These are phyloP conservation scores for Phytophthora agathidicida DNA, from an alignment of 352 stramenopile species.

Conservation along the genomic window DNA sequence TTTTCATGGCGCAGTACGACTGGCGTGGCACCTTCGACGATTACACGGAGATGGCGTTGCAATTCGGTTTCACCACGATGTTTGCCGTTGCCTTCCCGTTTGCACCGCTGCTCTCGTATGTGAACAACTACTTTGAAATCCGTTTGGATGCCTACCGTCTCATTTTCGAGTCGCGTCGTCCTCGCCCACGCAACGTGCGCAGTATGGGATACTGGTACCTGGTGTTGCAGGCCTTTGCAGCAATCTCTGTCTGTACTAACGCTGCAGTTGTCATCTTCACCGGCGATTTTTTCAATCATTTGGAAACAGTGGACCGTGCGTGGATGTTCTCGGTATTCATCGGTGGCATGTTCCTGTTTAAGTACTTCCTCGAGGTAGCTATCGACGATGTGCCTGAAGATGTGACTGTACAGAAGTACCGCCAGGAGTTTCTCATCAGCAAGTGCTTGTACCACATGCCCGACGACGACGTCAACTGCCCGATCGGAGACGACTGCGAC, in stretches of 20 bases:
- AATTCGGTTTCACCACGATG: constrained; percentile 90
- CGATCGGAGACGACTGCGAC: constrained; percentile 35
- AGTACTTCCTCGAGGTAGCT: constrained; percentile 72
- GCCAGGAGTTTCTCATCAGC: constrained; percentile 86
- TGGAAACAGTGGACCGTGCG: constrained; percentile 58
- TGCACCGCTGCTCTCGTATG: constrained; percentile 89
- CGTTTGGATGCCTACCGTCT: constrained; percentile 90
- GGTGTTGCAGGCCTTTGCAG: constrained; percentile 90
- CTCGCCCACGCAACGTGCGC: constrained; percentile 79
- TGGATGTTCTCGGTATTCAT: constrained; percentile 88
- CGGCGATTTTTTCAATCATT: constrained; percentile 73
- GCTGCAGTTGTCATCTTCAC: constrained; percentile 94
- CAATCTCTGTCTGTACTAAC: constrained; percentile 93
- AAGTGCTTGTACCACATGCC: constrained; percentile 87
- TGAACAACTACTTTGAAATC: constrained; percentile 95
- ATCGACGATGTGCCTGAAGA: constrained; percentile 80
- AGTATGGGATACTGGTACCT: constrained; percentile 94
- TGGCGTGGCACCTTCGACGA: constrained; percentile 91
- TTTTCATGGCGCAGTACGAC: constrained; percentile 85
- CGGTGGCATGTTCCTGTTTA: constrained; percentile 84
- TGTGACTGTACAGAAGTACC: constrained; percentile 73
- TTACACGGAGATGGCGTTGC: constrained; percentile 93
- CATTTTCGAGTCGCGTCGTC: constrained; percentile 78
- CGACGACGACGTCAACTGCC: constrained; percentile 69
- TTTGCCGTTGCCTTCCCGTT: constrained; percentile 94